Evolutionary conservation across 257 asterid genomes (phyloP), one percentile per base, ranked within the genome.

Genomic region (Echium plantagineum): DNA sequence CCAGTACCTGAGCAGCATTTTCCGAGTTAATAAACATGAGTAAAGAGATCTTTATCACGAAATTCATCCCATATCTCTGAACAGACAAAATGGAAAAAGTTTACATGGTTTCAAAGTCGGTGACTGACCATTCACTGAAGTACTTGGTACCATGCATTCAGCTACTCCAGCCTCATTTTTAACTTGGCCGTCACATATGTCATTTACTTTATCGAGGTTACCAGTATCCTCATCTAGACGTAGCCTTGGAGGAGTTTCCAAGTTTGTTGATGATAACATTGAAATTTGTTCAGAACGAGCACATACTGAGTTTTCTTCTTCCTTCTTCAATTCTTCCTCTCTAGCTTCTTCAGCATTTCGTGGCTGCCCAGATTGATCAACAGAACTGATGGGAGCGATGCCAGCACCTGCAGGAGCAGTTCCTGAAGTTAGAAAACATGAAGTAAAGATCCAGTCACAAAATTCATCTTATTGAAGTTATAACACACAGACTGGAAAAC

Each of bases 351-450:
- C 49, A 10, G 10, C 13, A 5, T 1, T 12, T 42, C 49, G 17
- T 42, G 16, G 15, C 13, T 59, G 66, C 17, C 32, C 65, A 8
- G 58, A 42, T 42, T 7, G 49, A 42, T 10, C 49, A 10, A 10
- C 49, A 12, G 15, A 60, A 69, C 63, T 69, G 58, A 52, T 68
- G 18, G 47, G 42, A 60, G 63, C 57, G 66, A 53, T 24, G 18
- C 26, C 73, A 24, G 64, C 48, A 77, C 55, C 72, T 56, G 65
- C 18, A 62, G 63, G 54, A 19, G 65, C 51, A 58, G 58, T 57
- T n/a, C 49, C 42, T 60, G 30, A 15, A 69, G 24, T 61, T 18
- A 60, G 62, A 31, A 7, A 17, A 35, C 3, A 7, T 8, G 26
- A 10, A 35, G 6, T 35, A 12, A 42, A 42, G 17, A 12, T 42